Evolutionary conservation across 2,329 filamentous ascomycete species (phyloP), one percentile per base, ranked within the genome.

Genomic region (Didymosphaeria variabile): DNA sequence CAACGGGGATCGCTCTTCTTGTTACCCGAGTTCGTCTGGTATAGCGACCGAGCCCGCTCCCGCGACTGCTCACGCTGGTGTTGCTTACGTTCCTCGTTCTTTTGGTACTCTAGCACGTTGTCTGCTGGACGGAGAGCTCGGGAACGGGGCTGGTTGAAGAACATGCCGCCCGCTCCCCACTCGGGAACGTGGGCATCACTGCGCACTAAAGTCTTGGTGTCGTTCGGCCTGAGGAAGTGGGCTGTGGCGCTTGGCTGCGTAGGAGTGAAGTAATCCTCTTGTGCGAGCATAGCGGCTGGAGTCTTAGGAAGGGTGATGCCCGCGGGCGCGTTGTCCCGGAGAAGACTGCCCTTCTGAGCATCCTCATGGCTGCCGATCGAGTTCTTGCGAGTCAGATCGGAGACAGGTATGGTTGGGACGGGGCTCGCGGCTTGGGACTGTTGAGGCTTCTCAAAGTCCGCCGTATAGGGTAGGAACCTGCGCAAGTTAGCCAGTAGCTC

Each of bases 391-490:
- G 80, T 64, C 55, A 82, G 81, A 34, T 83, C 84, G 59, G 63
- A 71, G 21, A 61, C 63, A 5, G 70, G 71, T 40, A 72, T 65
- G 42, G 62, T 61, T 67, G 70, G 32, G 57, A 61, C 61, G 60
- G 71, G 23, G 63, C 64, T 42, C 63, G 66, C 34, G 67, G 72
- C 59, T 64, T 65, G 47, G 26, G 36, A 51, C n/a, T 49, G 31
- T 21, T 60, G 54, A 1, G 67, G 63, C 59, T 90, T 89, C 57
- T 82, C 75, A 78, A 98, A 98, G 78, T 97, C 90, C 72, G 97
- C 85, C 44, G 94, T 98, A 78, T 97, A 94, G 36, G 94, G 94
- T 38, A 97, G 87, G 76, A 97, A 97, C 59, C 94, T 97, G 75
- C n/a, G 6, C 6, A 36, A 53, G 56, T 69, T 54, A 72, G 67